Conservation (phyloP, 2,329 filamentous ascomycete species). For the Fusarium irregulare region DNA sequence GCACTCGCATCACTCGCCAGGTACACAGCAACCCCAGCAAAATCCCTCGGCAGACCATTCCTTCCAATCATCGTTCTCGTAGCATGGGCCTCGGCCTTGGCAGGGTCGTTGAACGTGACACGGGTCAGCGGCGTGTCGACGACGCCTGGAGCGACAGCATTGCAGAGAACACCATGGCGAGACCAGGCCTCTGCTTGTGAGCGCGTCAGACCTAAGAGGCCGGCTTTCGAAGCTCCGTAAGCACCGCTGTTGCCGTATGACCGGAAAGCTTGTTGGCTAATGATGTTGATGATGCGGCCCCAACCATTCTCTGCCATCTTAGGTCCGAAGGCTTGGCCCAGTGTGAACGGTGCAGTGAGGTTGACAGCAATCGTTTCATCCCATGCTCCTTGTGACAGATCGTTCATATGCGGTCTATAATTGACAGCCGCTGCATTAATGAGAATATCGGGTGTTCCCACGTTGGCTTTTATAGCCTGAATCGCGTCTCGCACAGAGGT, state of each 20-base stretch:
- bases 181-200: slow-evolving; percentile 53
- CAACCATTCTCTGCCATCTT: slow-evolving; percentile 48
- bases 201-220: slow-evolving; percentile 47
- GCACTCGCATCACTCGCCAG: slow-evolving; percentile 48
- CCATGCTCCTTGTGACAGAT: slow-evolving; percentile 46
- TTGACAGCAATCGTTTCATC: slow-evolving; percentile 49
- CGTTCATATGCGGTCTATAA: slow-evolving; percentile 47
- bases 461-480: slow-evolving; percentile 33
- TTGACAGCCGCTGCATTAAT: slow-evolving; percentile 50
- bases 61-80: slow-evolving; percentile 47
- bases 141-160: slow-evolving; percentile 49
- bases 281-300: slow-evolving; percentile 51
- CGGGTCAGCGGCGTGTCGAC: slow-evolving; percentile 47
- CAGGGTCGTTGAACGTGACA: slow-evolving; percentile 37
- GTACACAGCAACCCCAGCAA: slow-evolving; percentile 48
- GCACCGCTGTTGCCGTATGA: slow-evolving; percentile 51
- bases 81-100: slow-evolving; percentile 41
- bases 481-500: slow-evolving; percentile 27
- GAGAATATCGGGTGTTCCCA: slow-evolving; percentile 49
- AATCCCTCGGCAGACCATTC: slow-evolving; percentile 49
- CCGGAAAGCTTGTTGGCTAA: slow-evolving; percentile 49
- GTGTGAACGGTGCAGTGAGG: slow-evolving; percentile 49
- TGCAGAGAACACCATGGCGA: slow-evolving; percentile 49
- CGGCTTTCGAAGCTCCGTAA: slow-evolving; percentile 50
- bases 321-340: slow-evolving; percentile 50